Base-by-base conservation (phyloP, 2,329 filamentous ascomycete species). In the Curvularia lunata region DNA sequence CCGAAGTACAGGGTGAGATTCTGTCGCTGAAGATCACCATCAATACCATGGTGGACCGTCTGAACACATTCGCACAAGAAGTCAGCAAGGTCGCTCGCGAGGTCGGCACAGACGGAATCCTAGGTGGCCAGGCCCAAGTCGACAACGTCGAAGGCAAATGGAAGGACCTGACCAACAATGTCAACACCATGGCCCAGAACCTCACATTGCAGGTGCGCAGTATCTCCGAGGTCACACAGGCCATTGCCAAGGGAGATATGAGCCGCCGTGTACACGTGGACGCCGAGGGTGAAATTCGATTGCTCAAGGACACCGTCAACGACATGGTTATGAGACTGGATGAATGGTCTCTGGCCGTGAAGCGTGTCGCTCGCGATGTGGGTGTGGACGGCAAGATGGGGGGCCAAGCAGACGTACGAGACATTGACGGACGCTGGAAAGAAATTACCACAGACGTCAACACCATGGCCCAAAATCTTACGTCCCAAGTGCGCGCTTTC, bases 381-480 rank as follows among this genome's bases (percentile, higher is more conserved):
- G 94, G 94, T 65, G 94, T 98, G 51, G 95, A 98, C 71, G 94
- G 94, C 62, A 98, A 97, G 82, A 97, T 99, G 91, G 94, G 94
- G 70, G 94, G 94, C 18, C 95, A 99, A 76, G 95, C 94, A 60
- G 93, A 97, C 74, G 91, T 97, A 49, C 91, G 92, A 64, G 93
- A 93, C 57, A 88, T 98, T 58, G 92, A 93, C 68, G 94, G 94
- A 62, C 88, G 93, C 53, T 99, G 94, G 95, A 97, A 97, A 75
- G 94, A 99, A 76, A 98, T 99, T 70, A 98, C 95, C 0, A 94
- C 92, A 52, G 92, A 97, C 74, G 92, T 97, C 76, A 97, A 97
- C 77, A 97, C 91, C 48, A 96, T 96, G 92, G 81, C 80, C 30
- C 84, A 90, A 69, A 91, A 91, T 64, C 78, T 96, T 81, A 98